These are phyloP conservation scores for Fusarium gaditjirri DNA, from an alignment of 2,329 filamentous ascomycete species.

Conservation along the genomic window DNA sequence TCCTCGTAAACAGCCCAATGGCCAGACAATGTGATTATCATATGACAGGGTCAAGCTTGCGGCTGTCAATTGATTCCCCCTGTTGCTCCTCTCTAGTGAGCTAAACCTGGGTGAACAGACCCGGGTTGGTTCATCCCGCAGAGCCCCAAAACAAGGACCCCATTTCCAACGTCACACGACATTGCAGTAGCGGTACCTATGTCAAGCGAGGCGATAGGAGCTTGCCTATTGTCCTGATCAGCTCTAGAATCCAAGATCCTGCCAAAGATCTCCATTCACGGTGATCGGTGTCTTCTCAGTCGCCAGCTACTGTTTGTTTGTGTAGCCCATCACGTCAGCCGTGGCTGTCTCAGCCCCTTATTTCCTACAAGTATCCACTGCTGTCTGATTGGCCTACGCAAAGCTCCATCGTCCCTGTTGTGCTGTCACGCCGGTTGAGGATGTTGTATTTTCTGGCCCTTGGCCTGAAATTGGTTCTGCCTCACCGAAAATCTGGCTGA, in stretches of 20 bases:
- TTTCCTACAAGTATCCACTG: neutral
- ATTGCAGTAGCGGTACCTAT: neutral
- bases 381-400: neutral
- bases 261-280: neutral
- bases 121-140: neutral
- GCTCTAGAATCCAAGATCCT: neutral
- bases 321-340: neutral
- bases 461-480: too few species aligned
- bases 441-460: neutral
- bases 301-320: neutral
- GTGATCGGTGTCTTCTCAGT: neutral
- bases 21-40: neutral
- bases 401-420: neutral
- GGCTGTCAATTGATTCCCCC: neutral
- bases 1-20: neutral
- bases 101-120: too few species aligned
- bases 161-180: neutral
- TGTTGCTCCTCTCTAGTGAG: neutral
- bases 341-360: neutral
- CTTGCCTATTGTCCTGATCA: too few species aligned
- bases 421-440: neutral
- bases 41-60: neutral
- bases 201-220: too few species aligned
- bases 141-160: neutral
- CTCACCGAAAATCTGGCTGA: neutral